These are phyloP conservation scores for Uronychia binucleata DNA, from an alignment of 73 alveolate species.

Conservation along the genomic window DNA sequence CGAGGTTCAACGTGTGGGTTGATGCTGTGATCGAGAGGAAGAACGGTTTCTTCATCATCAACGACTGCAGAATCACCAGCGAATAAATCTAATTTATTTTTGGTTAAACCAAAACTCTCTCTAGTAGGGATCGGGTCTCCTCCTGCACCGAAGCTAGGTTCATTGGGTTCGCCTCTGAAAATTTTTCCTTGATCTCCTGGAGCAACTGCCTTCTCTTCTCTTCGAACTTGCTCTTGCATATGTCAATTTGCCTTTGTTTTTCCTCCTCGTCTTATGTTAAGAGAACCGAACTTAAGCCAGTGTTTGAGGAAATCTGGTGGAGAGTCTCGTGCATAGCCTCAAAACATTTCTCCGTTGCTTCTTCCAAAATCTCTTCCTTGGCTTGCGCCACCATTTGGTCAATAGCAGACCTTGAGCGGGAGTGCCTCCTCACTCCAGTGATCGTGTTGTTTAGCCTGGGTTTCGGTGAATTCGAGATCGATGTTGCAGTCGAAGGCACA, in stretches of 20 bases:
- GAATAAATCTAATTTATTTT: not conserved
- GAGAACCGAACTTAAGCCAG: not conserved
- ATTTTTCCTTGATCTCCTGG: not conserved
- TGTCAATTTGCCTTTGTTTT: not conserved
- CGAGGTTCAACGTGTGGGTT: constrained; percentile 56
- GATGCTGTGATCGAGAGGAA: constrained; percentile 60
- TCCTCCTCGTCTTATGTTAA: not conserved
- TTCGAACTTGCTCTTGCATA: not conserved
- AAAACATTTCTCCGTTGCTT: not conserved
- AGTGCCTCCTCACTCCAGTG: no score
- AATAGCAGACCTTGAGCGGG: not conserved
- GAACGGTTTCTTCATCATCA: constrained; percentile 8
- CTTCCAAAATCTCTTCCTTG: not conserved
- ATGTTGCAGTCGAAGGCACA: no score
- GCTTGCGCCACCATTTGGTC: not conserved
- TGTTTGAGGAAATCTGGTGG: not conserved
- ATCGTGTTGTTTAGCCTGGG: no score
- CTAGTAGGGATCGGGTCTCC: not conserved
- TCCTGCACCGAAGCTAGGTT: not conserved
- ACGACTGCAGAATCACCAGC: constrained; percentile 1
- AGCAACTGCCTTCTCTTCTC: not conserved
- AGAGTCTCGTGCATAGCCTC: not conserved
- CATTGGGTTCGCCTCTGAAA: not conserved
- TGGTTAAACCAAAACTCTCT: not conserved
- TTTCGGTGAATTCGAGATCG: no score